Evolutionary conservation across 2,329 filamentous ascomycete genomes (phyloP), one percentile per base, ranked within the genome.

Genomic region (Rhinocladiella mackenziei): DNA sequence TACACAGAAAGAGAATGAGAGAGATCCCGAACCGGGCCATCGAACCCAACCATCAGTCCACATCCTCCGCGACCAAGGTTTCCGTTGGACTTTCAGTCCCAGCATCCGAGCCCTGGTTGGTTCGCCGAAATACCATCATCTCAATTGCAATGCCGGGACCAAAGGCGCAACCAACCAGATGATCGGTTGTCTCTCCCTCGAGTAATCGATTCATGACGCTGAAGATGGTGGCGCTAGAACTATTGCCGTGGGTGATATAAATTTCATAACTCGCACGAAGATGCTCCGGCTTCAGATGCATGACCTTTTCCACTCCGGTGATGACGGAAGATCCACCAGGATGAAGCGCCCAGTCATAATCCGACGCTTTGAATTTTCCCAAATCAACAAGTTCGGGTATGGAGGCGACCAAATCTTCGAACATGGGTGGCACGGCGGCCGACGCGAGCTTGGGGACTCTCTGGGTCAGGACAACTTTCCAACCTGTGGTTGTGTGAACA

Each of bases 301-400:
- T 71, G 1, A 68, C 70, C 30, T 67, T 67, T 60, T 84, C 77
- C 1, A 82, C 78, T 0, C 80, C 80, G 0, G 78, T 72, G 2
- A 86, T 66, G 30, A 86, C 83, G 1, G 80, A 79, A 1, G 78
- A 71, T 13, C 83, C 83, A 3, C 83, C 83, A 0, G 83, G 83
- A 55, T 86, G 83, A 59, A 86, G 74, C 1, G 81, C 83, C 83
- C 83, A 86, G 66, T 86, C 83, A 53, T 84, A 84, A 47, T 83
- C 76, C 0, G 69, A 60, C 0, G 81, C 68, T 4, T 60, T 57
- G 1, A 76, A 51, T 1, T 68, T 65, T 23, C 57, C 45, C 13
- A 51, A 30, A 26, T 65, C 60, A 35, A 54, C 62, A 51, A 54
- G 56, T 53, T 65, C 58, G 42, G 57, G 64, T 15, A 75, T 59